phyloP scores from a whole-genome alignment of 768 basidiomycete species.

The Boletus pseudopeckii region DNA sequence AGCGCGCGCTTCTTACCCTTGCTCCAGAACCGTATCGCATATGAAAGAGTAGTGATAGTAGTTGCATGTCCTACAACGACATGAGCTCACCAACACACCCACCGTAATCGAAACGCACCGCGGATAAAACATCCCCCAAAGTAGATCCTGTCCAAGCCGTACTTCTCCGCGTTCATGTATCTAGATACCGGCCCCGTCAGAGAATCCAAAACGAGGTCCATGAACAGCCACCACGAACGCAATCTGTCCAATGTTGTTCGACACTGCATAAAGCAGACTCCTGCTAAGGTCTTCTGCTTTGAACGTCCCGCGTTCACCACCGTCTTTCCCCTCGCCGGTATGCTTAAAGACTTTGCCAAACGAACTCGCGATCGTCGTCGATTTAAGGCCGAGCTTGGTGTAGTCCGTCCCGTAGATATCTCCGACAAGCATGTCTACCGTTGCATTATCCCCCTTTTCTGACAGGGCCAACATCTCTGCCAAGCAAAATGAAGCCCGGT shows the following conservation, averaged over 20 bases:
- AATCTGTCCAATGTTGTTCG: constrained; percentile 99
- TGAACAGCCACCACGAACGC: constrained; percentile 63
- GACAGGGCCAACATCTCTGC: constrained; percentile 95
- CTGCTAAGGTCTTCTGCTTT: constrained; percentile 91
- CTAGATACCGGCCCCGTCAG: constrained; percentile 20
- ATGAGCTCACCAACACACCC: neutral
- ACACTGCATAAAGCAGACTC: constrained; percentile 92
- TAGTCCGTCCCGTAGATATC: constrained; percentile 99
- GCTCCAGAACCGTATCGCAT: constrained; percentile 99
- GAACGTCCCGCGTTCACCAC: constrained; percentile 64
- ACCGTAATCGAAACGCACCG: constrained; percentile 49
- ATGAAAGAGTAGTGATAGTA: constrained; percentile 95
- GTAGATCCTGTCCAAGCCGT: constrained; percentile 93
- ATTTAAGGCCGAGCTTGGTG: constrained; percentile 91
- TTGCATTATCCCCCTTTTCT: constrained; percentile 88
- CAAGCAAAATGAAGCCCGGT: constrained; percentile 5
- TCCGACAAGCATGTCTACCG: constrained; percentile 97
- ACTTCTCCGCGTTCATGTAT: constrained; percentile 99
- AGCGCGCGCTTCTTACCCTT: constrained; percentile 95
- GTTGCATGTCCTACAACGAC: constrained; percentile 78
- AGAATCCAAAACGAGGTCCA: neutral
- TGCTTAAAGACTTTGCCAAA: constrained; percentile 99
- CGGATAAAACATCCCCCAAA: constrained; percentile 99
- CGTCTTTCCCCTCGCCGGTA: constrained; percentile 43
- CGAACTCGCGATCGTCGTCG: constrained; percentile 95